Evolutionary conservation across 805 yeast species (phyloP), one percentile per base, ranked within the genome.

Genomic region (Ogataea pini): DNA sequence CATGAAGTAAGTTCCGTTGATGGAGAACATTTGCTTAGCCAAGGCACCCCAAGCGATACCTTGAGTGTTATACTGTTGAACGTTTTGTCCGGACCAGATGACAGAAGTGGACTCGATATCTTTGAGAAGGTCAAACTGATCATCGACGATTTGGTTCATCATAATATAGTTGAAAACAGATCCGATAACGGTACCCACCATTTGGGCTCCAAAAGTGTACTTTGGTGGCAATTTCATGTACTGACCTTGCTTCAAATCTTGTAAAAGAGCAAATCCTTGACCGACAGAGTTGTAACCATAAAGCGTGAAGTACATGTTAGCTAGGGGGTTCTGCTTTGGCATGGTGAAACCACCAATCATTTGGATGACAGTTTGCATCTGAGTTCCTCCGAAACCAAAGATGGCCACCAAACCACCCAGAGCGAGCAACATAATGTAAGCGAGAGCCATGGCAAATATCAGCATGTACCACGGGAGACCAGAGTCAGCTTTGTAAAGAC

Each of bases 221-320:
- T 68, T 65, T 7, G 79, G 78, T 1, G 78, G 77, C 12, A 75
- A 57, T 47, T 72, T 72, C 37, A 70, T 55, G 58, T 73, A 73
- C 52, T 73, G 77, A 3, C 68, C 76, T 63, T 65, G 61, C 48
- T 72, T 72, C 55, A 67, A 70, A 50, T 71, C 72, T 56, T 68
- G 74, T 29, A 73, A 72, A 13, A 68, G 52, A 37, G 68, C 59
- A 57, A 70, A 72, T 18, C 75, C 78, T 59, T 75, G 78, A 12
- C 62, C 61, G 34, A 17, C 73, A 61, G 9, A 77, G 60, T 68
- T 68, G 59, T 65, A 68, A 45, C 76, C 76, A 44, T 62, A 65
- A 12, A 72, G 65, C 49, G 72, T 72, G 52, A 70, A 61, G 51
- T 68, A 66, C 60, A 75, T 73, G 55, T 73, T 68, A 0, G 78